Percentiles rank a stretch among this genome's conserved stretches.
Evolutionary conservation across 2,329 filamentous ascomycete genomes (phyloP).

Genomic region (Dothiorella sarmentorum): DNA sequence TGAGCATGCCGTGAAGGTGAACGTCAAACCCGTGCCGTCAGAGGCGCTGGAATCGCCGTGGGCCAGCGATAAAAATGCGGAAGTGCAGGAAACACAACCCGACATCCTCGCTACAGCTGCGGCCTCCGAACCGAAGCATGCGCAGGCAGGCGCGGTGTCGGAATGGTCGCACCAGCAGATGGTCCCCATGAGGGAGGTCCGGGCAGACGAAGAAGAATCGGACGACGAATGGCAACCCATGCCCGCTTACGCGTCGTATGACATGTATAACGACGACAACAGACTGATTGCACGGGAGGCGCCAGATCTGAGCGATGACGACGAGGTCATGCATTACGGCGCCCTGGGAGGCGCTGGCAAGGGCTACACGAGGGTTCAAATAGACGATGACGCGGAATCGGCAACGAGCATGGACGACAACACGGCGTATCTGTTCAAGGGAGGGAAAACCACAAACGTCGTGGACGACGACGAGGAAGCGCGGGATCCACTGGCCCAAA

Average conservation of each 20-base stretch:
- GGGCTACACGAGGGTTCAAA: conserved; percentile 90
- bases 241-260: conserved; percentile 88
- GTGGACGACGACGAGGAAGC: conserved; percentile 73
- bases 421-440: conserved; percentile 84
- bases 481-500: conserved; percentile 78
- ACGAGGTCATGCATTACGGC: conserved; percentile 68
- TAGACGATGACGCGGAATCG: conserved; percentile 92
- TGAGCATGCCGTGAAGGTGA: neutral
- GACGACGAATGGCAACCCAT: conserved; percentile 88
- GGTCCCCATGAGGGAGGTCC: conserved; percentile 42
- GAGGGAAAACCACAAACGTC: conserved; percentile 51
- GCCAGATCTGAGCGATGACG: conserved; percentile 59
- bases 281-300: conserved; percentile 80
- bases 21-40: neutral
- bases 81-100: neutral
- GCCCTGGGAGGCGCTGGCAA: conserved; percentile 86
- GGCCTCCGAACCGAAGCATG: neutral
- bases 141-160: conserved; percentile 49
- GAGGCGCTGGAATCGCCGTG: neutral
- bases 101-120: conserved; percentile 7
- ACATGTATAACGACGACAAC: conserved; percentile 94
- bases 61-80: neutral
- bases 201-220: conserved; percentile 57
- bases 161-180: conserved; percentile 91
- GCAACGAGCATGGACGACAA: conserved; percentile 97